Evolutionary conservation across 768 basidiomycete genomes (phyloP).

Genomic region (Tubosaeta brunneosetosa): DNA sequence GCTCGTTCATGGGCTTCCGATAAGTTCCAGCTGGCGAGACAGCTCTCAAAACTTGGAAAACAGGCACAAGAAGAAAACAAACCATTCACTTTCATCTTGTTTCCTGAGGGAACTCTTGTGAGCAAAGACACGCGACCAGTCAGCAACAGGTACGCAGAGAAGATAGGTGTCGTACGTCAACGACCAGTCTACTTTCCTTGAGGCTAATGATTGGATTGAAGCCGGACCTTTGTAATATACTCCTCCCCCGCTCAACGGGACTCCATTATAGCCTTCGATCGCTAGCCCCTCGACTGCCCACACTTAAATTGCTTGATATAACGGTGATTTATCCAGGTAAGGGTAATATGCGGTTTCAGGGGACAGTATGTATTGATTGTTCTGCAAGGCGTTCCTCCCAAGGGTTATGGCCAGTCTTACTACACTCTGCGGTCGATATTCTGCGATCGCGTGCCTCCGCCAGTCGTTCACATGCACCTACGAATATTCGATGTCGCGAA

Average conservation of each 20-base stretch:
- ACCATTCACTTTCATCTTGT: slow-evolving; percentile 80
- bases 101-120: slow-evolving; percentile 95
- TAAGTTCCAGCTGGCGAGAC: slow-evolving; percentile 55
- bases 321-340: slow-evolving; percentile 89
- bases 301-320: slow-evolving; percentile 80
- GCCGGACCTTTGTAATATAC: slow-evolving; percentile 74
- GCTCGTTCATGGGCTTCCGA: slow-evolving; percentile 90
- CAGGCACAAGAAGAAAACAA: slow-evolving; percentile 63
- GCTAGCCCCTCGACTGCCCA: slow-evolving; percentile 70
- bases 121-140: slow-evolving; percentile 81
- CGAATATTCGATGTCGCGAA: slow-evolving; percentile 66
- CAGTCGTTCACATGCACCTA: slow-evolving; percentile 82
- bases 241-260: slow-evolving; percentile 92
- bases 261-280: slow-evolving; percentile 81
- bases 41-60: slow-evolving; percentile 64
- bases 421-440: slow-evolving; percentile 92
- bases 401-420: slow-evolving; percentile 80
- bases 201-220: slow-evolving; percentile 29
- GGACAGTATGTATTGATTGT: neutral
- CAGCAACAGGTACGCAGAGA: slow-evolving; percentile 84
- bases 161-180: slow-evolving; percentile 75
- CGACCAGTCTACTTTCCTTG: slow-evolving; percentile 2
- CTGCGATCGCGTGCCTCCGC: slow-evolving; percentile 74
- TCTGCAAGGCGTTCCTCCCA: slow-evolving; percentile 62
- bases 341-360: neutral